Percentiles rank a stretch among this genome's conserved stretches.
Evolutionary conservation across 148 eudicot species (phyloP).

Genomic region (Vaccinium vitisidaea): DNA sequence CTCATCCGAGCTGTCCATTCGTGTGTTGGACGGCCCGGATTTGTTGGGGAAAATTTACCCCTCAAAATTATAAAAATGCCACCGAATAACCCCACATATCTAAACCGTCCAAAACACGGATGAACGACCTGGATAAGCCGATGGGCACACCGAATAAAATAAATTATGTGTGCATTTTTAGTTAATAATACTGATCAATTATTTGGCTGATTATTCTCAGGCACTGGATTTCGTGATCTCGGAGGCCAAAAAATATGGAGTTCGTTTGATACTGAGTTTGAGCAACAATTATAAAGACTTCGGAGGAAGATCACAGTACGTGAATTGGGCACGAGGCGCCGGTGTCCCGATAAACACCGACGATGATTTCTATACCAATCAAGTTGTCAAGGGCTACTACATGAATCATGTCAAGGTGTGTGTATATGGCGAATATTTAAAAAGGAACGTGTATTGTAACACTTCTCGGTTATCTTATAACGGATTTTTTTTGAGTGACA

Average conservation of each 20-base stretch:
- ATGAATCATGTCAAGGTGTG: neutral
- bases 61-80: no score
- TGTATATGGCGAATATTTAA: no score
- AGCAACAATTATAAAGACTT: constrained; percentile 29
- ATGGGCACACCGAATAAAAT: neutral
- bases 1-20: no score
- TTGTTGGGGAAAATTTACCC: no score
- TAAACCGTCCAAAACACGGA: no score
- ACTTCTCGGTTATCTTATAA: neutral
- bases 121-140: no score
- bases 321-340: neutral
- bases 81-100: no score
- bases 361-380: neutral
- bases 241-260: constrained; percentile 26
- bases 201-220: neutral
- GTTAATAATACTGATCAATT: neutral
- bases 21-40: no score
- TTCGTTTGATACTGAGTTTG: constrained; percentile 29
- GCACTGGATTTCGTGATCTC: constrained; percentile 20
- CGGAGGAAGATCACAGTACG: constrained; percentile 15
- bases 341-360: neutral
- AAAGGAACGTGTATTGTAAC: neutral
- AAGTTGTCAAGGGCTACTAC: constrained; percentile 6
- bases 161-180: neutral
- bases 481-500: neutral